Evolutionary conservation across 345 rosid species (phyloP), one percentile per base, ranked within the genome.

Genomic region (Pugionium dolabratum): DNA sequence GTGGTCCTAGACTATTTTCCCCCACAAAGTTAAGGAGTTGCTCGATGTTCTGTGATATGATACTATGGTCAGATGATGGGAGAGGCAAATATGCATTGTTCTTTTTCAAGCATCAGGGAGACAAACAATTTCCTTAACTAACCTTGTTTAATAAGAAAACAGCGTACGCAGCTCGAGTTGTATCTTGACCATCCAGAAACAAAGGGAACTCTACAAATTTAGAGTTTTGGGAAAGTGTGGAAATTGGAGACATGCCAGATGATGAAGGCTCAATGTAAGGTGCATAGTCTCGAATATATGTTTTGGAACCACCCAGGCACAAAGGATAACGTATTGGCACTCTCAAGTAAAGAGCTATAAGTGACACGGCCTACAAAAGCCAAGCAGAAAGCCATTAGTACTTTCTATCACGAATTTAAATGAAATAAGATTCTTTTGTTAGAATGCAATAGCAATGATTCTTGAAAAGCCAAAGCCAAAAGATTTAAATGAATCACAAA

Each of bases 81-180:
- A 60, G 39, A 41, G 44, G 53, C 30, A 57, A 36, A 27, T 58
- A 35, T 9, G 27, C 33, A 27, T 33, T 48, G 25, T 41, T 56
- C 9, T 63, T 6, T 28, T 72, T 28, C 49, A 45, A 42, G 26
- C 7, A 41, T 1, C 4, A 18, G 18, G 18, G 18, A 18, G 29
- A 41, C 29, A 18, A 58, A 9, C 4, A 18, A 18, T 35, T 11
- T 41, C 3, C 37, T 32, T 30, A 67, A 63, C 62, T 59, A 65
- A 94, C 99, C 97, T 95, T 95, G 84, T 85, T 91, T 72, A 91
- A 75, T 67, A 95, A 82, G 80, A 95, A 95, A 71, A 95, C 90
- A 70, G 91, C 99, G 67, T 95, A 95, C 34, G 99, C 97, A 49
- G 95, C 91, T 80, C 94, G 83, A 61, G 97, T 89, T 46, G 97